Base-by-base conservation (phyloP, 768 basidiomycete genomes). In the Suillus occidentalis region DNA sequence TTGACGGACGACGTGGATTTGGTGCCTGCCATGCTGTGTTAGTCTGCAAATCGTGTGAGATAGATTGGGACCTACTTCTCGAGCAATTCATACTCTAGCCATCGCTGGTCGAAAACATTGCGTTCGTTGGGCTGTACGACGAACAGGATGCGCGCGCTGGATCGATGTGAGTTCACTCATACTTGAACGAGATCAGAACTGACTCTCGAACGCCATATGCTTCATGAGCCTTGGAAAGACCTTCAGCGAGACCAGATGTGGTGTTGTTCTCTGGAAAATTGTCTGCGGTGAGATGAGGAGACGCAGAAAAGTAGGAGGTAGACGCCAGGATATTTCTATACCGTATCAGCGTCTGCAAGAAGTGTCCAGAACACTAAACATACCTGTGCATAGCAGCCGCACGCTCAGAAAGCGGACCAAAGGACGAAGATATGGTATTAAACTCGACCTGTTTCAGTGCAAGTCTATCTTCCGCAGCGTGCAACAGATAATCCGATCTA, bases 361-460 rank as follows among this genome's bases (percentile, higher is more conserved):
- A 12, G 16, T 25, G 37, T 7, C 14, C 4, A 9, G 13, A 36
- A 43, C 18, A 4, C n/a, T 36, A 6, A 45, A 62, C 79, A 58
- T 69, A 95, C 94, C 88, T 83, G 77, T 99, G 97, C 73, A 98
- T 75, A 28, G 86, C 85, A 4, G 90, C 82, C 12, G 83, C 80
- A 43, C 81, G 82, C 67, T 91, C 81, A 0, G 92, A 92, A 16
- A 98, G 81, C 1, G 88, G 72, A 0, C 95, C 97, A 74, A 98
- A 97, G 0, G 95, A 95, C 0, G 89, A 87, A 3, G 95, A 94
- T 67, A 98, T 96, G 10, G 97, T 97, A 73, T 99, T 99, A 79
- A 98, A 97, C 75, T 99, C 97, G 49, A 99, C 97, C 77, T 99
- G 97, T 74, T 95, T 97, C 67, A 99, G 76, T 7, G 79, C 76